Evolutionary conservation across 208 protist genomes (phyloP).

Genomic region (Trypanosoma mega): DNA sequence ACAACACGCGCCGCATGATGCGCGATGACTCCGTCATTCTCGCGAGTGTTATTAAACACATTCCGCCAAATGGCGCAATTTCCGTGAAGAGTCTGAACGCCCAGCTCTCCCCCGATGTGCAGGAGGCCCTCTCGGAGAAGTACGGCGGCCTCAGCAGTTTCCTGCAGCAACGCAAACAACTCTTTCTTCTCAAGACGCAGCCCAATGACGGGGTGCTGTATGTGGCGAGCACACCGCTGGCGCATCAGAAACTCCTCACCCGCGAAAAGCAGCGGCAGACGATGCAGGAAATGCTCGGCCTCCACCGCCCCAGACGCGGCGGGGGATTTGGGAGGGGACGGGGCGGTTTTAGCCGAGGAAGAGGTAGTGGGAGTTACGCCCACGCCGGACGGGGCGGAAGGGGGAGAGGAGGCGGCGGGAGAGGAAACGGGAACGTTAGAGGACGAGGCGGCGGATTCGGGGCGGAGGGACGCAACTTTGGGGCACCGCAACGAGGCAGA

Average conservation of each 20-base stretch:
- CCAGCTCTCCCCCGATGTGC: slow-evolving; percentile 43
- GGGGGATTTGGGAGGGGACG: slow-evolving; percentile 19
- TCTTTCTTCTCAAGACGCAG: slow-evolving; percentile 61
- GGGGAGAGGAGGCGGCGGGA: slow-evolving; percentile 12
- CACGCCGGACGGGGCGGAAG: slow-evolving; percentile 14
- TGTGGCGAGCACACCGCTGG: slow-evolving; percentile 63
- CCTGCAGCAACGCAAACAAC: slow-evolving; percentile 67
- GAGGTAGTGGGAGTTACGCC: slow-evolving; percentile 21
- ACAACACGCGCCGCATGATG: slow-evolving; percentile 53
- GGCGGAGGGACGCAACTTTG: slow-evolving; percentile 20
- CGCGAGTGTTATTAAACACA: slow-evolving; percentile 46
- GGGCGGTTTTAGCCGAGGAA: slow-evolving; percentile 16
- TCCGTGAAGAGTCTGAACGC: slow-evolving; percentile 66
- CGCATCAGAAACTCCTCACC: slow-evolving; percentile 47
- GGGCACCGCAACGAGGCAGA: slow-evolving; percentile 8
- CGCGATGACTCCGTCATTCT: slow-evolving; percentile 65
- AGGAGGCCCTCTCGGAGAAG: slow-evolving; percentile 78
- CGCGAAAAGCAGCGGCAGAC: slow-evolving; percentile 57
- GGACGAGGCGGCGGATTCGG: slow-evolving; percentile 23
- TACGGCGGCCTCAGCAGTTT: slow-evolving; percentile 68
- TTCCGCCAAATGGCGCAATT: slow-evolving; percentile 62
- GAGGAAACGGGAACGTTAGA: background rate
- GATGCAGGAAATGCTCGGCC: slow-evolving; percentile 76
- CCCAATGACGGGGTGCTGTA: slow-evolving; percentile 57
- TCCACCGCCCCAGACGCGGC: slow-evolving; percentile 24